Conservation (phyloP, 768 basidiomycete species). For the Trametes meyenii region DNA sequence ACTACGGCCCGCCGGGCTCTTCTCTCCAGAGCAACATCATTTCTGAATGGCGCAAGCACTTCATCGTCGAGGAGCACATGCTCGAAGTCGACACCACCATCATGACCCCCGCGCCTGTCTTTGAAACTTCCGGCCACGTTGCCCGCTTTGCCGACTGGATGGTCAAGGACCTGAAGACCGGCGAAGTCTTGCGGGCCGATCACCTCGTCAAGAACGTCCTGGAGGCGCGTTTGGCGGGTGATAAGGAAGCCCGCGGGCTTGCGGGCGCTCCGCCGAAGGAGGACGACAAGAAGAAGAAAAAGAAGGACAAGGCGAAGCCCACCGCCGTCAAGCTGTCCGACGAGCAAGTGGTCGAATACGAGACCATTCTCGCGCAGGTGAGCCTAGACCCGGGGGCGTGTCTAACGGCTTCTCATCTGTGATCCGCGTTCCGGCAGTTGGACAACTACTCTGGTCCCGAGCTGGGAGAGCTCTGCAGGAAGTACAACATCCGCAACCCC, state of each 20-base stretch:
- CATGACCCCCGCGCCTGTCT: conserved; percentile 93
- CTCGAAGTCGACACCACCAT: conserved; percentile 97
- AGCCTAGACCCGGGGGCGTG: conserved; percentile 28
- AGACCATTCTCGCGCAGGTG: conserved; percentile 86
- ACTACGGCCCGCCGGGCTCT: conserved; percentile 96
- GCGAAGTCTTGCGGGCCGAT: conserved; percentile 95
- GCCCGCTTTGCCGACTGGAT: conserved; percentile 99
- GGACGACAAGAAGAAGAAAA: conserved; percentile 62
- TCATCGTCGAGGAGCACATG: conserved; percentile 98
- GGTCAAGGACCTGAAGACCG: conserved; percentile 95
- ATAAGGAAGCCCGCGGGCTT: conserved; percentile 84
- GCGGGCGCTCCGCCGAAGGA: conserved; percentile 56
- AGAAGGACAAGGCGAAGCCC: conserved; percentile 78
- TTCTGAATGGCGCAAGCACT: conserved; percentile 95
- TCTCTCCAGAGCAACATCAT: conserved; percentile 96
- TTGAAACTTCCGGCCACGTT: conserved; percentile 97
- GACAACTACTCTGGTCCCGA: conserved; percentile 93
- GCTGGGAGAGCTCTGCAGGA: conserved; percentile 83
- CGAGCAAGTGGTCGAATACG: conserved; percentile 73
- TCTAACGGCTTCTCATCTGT: conserved; percentile 7
- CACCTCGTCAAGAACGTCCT: conserved; percentile 94
- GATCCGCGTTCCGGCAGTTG: conserved; percentile 50
- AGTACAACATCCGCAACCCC: conserved; percentile 82
- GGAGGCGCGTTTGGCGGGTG: conserved; percentile 85
- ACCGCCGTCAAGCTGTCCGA: conserved; percentile 76